These are phyloP conservation scores for Trifolium subterraneum DNA, from an alignment of 306 rosid genomes.

Conservation along the genomic window DNA sequence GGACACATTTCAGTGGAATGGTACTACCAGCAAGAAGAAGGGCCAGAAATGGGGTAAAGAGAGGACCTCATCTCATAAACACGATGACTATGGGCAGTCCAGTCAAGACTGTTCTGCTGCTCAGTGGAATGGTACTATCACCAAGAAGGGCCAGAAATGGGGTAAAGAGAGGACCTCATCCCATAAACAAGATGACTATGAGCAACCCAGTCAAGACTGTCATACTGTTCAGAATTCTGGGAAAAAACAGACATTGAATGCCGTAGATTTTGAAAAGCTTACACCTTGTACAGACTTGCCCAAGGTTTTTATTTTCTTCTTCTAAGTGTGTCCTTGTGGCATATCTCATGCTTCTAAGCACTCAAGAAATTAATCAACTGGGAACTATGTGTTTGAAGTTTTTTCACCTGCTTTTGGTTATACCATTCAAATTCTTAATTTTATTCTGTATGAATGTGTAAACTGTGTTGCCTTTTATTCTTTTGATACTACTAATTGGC, in stretches of 20 bases:
- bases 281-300: slow-evolving; percentile 63
- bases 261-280: slow-evolving; percentile 70
- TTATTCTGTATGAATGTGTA: slow-evolving; percentile 31
- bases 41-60: slow-evolving; percentile 97
- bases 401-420: slow-evolving; percentile 38
- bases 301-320: slow-evolving; percentile 59
- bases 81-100: slow-evolving; percentile 43
- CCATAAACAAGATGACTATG: slow-evolving; percentile 49
- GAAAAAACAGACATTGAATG: slow-evolving; percentile 41
- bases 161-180: slow-evolving; percentile 70
- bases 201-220: slow-evolving; percentile 46
- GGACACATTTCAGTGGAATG: slow-evolving; percentile 87
- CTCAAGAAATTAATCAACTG: slow-evolving; percentile 10
- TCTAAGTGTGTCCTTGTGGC: slow-evolving; percentile 13
- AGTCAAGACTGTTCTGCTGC: slow-evolving; percentile 44
- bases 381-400: slow-evolving; percentile 9
- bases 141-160: slow-evolving; percentile 96
- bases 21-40: slow-evolving; percentile 87
- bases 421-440: slow-evolving; percentile 25
- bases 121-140: slow-evolving; percentile 83
- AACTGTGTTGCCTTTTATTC: slow-evolving; percentile 1
- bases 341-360: slow-evolving; percentile 26
- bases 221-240: slow-evolving; percentile 45
- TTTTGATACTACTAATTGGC: slow-evolving; percentile 15
- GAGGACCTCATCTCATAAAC: slow-evolving; percentile 53